Conservation (phyloP, 805 yeast species). For the Saccharomycopsis selenospora region DNA sequence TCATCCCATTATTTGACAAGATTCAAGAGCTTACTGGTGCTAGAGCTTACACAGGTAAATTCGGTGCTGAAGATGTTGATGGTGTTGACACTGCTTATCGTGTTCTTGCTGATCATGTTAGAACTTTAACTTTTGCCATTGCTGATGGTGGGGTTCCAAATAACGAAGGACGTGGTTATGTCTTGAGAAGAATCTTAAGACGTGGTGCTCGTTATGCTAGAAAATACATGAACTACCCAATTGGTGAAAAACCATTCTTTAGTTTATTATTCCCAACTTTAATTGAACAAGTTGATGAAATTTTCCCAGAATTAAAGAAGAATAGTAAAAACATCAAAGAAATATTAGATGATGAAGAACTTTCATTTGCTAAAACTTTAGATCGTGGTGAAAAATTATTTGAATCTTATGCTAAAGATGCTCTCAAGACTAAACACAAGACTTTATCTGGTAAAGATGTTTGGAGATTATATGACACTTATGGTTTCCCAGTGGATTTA, state of each 20-base stretch:
- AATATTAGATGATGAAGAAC: conserved; percentile 93
- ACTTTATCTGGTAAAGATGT: conserved; percentile 88
- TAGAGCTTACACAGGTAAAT: conserved; percentile 85
- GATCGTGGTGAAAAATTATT: conserved; percentile 97
- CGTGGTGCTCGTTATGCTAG: conserved; percentile 97
- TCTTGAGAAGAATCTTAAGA: conserved; percentile 90
- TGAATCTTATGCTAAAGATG: conserved; percentile 83
- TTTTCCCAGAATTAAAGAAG: conserved; percentile 74
- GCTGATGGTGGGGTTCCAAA: conserved; percentile 99
- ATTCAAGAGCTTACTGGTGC: conserved; percentile 92
- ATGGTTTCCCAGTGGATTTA: conserved; percentile 98
- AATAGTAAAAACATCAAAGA: conserved; percentile 73
- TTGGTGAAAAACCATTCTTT: conserved; percentile 72
- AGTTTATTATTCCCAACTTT: conserved; percentile 88
- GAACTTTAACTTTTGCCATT: conserved; percentile 92
- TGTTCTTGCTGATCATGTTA: conserved; percentile 96
- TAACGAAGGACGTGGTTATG: conserved; percentile 98
- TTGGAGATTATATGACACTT: conserved; percentile 97
- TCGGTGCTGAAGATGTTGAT: conserved; percentile 86
- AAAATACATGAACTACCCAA: conserved; percentile 92
- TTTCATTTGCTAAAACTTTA: conserved; percentile 87
- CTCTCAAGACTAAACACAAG: conserved; percentile 66
- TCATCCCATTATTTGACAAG: conserved; percentile 75
- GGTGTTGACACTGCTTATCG: conserved; percentile 98
- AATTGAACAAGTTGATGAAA: conserved; percentile 76